A percentile compares a stretch with the other conserved stretches of the same genome.
These are phyloP conservation scores for Avena sativa DNA, from an alignment of 176 grass and related monocot species.

Conservation along the genomic window DNA sequence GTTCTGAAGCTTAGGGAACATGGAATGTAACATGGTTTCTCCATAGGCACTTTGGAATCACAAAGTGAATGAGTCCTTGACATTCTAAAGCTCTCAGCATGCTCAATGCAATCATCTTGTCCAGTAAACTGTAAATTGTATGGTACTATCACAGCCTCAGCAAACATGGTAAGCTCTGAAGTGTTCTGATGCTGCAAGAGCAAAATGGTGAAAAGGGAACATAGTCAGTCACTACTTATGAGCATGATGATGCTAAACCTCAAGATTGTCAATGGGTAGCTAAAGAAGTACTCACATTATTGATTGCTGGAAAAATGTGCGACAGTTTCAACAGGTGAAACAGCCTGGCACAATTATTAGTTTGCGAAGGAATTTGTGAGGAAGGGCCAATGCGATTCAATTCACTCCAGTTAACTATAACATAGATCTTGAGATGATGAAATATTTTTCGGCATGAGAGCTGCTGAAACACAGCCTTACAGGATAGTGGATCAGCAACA, in stretches of 20 bases:
- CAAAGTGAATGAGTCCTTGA: constrained; percentile 41
- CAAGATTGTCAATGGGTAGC: background rate
- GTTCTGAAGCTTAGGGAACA: constrained; percentile 59
- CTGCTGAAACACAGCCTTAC: constrained; percentile 68
- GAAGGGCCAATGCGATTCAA: constrained; percentile 52
- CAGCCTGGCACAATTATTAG: constrained; percentile 39
- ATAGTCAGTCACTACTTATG: constrained; percentile 31
- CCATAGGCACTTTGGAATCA: constrained; percentile 42
- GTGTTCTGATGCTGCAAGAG: constrained; percentile 46
- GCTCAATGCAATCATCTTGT: constrained; percentile 42
- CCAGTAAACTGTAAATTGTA: constrained; percentile 62
- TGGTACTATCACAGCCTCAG: constrained; percentile 76
- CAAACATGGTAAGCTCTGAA: constrained; percentile 61
- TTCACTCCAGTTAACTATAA: constrained; percentile 68
- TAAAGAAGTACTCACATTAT: constrained; percentile 53
- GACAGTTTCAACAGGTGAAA: constrained; percentile 78
- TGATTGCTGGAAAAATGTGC: constrained; percentile 75
- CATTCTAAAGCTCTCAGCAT: constrained; percentile 55
- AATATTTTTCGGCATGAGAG: constrained; percentile 52
- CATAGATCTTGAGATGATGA: constrained; percentile 59
- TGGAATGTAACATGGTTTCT: constrained; percentile 48
- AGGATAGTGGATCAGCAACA: constrained; percentile 66
- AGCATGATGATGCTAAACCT: constrained; percentile 20
- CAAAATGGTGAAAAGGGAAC: constrained; percentile 44
- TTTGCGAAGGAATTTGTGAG: constrained; percentile 50